Conservation (phyloP, 305 asterid genomes). For the Fraxinus paxiana region DNA sequence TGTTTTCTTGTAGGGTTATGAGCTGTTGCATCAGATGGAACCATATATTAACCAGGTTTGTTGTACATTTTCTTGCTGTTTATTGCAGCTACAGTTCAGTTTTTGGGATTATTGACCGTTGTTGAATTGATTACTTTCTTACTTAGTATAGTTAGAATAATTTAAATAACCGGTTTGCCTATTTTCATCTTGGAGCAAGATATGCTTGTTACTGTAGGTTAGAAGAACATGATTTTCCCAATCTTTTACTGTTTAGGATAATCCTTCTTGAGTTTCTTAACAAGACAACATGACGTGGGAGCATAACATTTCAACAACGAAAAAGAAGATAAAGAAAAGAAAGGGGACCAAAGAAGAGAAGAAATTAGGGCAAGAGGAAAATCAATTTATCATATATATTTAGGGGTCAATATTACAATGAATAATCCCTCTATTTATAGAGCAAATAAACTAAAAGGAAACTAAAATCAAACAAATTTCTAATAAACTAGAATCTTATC, state of each 20-base stretch:
- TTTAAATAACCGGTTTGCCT: background rate
- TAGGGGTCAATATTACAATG: background rate
- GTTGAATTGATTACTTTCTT: background rate
- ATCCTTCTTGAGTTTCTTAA: background rate
- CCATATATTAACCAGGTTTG: conserved; percentile 96
- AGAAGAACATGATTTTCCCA: background rate
- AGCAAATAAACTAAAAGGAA: background rate
- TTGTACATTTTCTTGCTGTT: conserved; percentile 17
- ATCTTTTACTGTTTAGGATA: conserved; percentile 1
- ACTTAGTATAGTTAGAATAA: background rate
- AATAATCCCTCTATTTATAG: background rate
- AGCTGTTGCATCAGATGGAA: conserved; percentile 99
- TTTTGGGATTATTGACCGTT: conserved; percentile 1
- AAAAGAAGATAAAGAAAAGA: background rate
- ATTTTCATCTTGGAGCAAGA: conserved; percentile 13
- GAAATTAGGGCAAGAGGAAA: background rate
- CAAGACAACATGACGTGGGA: conserved; percentile 7
- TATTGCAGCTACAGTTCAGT: conserved; percentile 16
- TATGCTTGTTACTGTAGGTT: background rate
- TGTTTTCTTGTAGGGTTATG: conserved; percentile 67
- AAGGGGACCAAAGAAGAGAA: background rate
- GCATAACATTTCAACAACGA: background rate
- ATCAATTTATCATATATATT: background rate
- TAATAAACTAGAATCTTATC: background rate
- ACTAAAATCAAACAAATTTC: background rate